Evolutionary conservation across 768 basidiomycete species (phyloP).

Genomic region (Collybia mongolica): DNA sequence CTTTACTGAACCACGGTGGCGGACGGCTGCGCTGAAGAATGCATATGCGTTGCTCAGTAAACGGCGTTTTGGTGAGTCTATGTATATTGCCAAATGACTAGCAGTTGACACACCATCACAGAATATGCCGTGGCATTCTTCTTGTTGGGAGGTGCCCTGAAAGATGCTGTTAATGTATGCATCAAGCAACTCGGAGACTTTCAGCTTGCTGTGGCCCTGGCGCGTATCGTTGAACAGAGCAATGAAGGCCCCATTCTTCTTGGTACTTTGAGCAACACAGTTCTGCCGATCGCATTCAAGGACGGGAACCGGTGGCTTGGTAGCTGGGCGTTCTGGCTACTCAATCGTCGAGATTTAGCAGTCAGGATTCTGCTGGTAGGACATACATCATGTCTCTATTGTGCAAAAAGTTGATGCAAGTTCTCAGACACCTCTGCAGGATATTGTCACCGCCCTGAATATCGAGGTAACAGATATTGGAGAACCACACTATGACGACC

Average conservation of each 20-base stretch:
- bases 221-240: conserved; percentile 79
- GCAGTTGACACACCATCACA: conserved; percentile 25
- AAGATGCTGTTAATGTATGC: conserved; percentile 91
- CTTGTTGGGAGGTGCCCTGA: conserved; percentile 82
- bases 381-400: conserved; percentile 5
- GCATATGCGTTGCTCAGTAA: conserved; percentile 91
- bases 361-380: conserved; percentile 88
- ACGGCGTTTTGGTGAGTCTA: conserved; percentile 79
- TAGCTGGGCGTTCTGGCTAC: conserved; percentile 95
- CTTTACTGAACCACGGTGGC: conserved; percentile 82
- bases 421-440: conserved; percentile 70
- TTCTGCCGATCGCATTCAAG: conserved; percentile 82
- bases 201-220: conserved; percentile 85
- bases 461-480: conserved; percentile 65
- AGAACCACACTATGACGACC: conserved; percentile 90
- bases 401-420: neutral
- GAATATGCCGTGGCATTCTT: conserved; percentile 99
- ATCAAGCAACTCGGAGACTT: conserved; percentile 86
- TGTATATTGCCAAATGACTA: neutral
- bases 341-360: conserved; percentile 84
- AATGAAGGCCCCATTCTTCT: conserved; percentile 78
- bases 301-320: conserved; percentile 92
- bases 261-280: conserved; percentile 66
- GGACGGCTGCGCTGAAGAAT: conserved; percentile 93
- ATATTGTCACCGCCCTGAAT: conserved; percentile 60